phyloP scores from a whole-genome alignment of 768 basidiomycete genomes.

The Butyriboletus loyo region DNA sequence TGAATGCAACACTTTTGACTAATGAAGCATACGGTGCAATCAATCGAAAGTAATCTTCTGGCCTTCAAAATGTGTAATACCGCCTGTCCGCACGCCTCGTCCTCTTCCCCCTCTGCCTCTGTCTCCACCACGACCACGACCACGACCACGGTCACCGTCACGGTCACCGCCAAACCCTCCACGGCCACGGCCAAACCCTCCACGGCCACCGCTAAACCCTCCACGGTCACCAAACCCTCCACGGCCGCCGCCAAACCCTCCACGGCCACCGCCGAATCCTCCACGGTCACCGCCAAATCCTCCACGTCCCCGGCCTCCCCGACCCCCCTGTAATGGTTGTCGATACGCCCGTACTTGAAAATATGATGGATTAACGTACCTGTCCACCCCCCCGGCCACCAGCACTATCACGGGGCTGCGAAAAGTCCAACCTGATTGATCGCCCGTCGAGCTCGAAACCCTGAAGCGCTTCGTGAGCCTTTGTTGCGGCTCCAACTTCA shows the following conservation, averaged over 20 bases:
- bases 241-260: conserved; percentile 34
- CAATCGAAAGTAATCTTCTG: conserved; percentile 48
- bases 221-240: conserved; percentile 32
- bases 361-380: conserved; percentile 31
- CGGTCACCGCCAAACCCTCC: conserved; percentile 40
- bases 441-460: conserved; percentile 83
- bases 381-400: conserved; percentile 51
- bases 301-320: conserved; percentile 34
- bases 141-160: no score
- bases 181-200: conserved; percentile 27
- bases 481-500: conserved; percentile 73
- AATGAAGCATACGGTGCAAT: neutral
- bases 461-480: conserved; percentile 66
- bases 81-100: conserved; percentile 52
- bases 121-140: conserved; percentile 42
- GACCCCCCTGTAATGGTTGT: conserved; percentile 25
- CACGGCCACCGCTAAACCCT: conserved; percentile 33
- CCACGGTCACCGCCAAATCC: conserved; percentile 32
- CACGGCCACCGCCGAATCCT: conserved; percentile 39
- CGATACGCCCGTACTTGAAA: neutral
- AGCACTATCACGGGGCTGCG: conserved; percentile 69
- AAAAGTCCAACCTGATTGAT: conserved; percentile 77
- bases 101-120: conserved; percentile 33
- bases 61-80: conserved; percentile 49
- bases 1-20: neutral